Base-by-base conservation (phyloP, 1,139 yeast species). In the Geotrichum klebahnii region DNA sequence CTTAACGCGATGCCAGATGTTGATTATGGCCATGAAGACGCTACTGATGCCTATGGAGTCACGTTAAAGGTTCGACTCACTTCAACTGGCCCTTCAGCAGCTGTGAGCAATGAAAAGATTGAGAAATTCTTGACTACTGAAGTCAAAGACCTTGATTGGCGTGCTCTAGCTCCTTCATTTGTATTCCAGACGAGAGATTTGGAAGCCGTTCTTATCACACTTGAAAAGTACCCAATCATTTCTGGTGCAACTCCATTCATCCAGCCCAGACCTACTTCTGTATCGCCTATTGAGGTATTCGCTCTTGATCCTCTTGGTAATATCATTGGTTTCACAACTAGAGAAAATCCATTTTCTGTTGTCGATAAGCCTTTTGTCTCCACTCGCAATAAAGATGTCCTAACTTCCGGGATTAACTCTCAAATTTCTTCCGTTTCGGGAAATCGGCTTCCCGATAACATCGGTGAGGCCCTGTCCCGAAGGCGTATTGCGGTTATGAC, bases 401-500 rank as follows among this genome's bases (percentile, higher is more conserved):
- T n/a, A 4, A 34, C 23, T 9, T 48, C 52, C 3, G 48, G 45
- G 9, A 9, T 38, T 3, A 33, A 35, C 12, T 43, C 51, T 10
- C 8, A 22, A 9, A 17, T 29, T 9, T 31, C 44, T 29, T 42
- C 47, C 1, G 44, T 40, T 3, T 14, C 48, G 32, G 17, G 19
- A 33, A 35, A n/a, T 34, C 20, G 14, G 34, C 34, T 14, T 24
- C 58, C 28, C 17, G n/a, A n/a, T n/a, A n/a, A n/a, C n/a, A n/a
- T 38, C 16, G 38, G 26, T 5, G 42, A 45, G 22, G 43, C 42
- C 5, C 34, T 35, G 6, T 16, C 36, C 6, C 48, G 48, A 26
- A 77, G 80, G 73, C 78, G 84, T 63, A 85, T 92, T 58, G 98
- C 95, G 5, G 94, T 92, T 46, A 87, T 92, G 92, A 92, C 98